phyloP scores from a whole-genome alignment of 108 stramenopile species.

The Cylindrotheca closterium region DNA sequence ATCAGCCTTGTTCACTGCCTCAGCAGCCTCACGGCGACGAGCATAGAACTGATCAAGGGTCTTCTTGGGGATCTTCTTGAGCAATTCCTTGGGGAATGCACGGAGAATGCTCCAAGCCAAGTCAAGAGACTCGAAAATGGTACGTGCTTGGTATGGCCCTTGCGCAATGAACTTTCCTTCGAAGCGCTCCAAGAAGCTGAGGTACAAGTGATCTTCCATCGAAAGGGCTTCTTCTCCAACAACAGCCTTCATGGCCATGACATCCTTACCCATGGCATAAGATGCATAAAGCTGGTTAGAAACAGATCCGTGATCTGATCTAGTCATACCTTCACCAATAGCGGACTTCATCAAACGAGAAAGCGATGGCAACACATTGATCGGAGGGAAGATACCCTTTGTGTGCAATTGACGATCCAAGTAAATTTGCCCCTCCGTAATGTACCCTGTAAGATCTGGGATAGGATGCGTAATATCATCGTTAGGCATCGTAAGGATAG shows the following conservation, averaged over 20 bases:
- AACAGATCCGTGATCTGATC: slow-evolving; percentile 96
- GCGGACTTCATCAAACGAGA: slow-evolving; percentile 99
- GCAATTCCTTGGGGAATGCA: slow-evolving; percentile 97
- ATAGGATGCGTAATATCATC: slow-evolving; percentile 99
- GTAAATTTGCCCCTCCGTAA: slow-evolving; percentile 99
- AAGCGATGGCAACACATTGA: slow-evolving; percentile 98
- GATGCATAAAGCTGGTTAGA: slow-evolving; percentile 99
- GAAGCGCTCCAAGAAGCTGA: slow-evolving; percentile 98
- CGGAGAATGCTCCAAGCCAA: slow-evolving; percentile 98
- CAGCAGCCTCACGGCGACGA: slow-evolving; percentile 80
- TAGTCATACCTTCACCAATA: slow-evolving; percentile 99
- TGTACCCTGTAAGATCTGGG: slow-evolving; percentile 99
- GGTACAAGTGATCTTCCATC: slow-evolving; percentile 99
- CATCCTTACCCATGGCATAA: slow-evolving; percentile 99
- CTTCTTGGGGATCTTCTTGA: slow-evolving; percentile 99
- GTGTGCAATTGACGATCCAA: slow-evolving; percentile 97
- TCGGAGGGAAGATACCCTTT: slow-evolving; percentile 99
- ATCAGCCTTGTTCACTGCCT: slow-evolving; percentile 86
- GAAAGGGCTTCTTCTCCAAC: slow-evolving; percentile 99
- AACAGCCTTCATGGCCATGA: slow-evolving; percentile 99
- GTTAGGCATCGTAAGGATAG: slow-evolving; percentile 99
- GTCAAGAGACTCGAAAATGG: slow-evolving; percentile 98
- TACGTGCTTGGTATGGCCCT: slow-evolving; percentile 97
- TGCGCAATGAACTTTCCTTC: slow-evolving; percentile 98
- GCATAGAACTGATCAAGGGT: slow-evolving; percentile 94